Evolutionary conservation across 1,284 basidiomycete species (phyloP), one percentile per base, ranked within the genome.

Genomic region (Tremellales sp.): DNA sequence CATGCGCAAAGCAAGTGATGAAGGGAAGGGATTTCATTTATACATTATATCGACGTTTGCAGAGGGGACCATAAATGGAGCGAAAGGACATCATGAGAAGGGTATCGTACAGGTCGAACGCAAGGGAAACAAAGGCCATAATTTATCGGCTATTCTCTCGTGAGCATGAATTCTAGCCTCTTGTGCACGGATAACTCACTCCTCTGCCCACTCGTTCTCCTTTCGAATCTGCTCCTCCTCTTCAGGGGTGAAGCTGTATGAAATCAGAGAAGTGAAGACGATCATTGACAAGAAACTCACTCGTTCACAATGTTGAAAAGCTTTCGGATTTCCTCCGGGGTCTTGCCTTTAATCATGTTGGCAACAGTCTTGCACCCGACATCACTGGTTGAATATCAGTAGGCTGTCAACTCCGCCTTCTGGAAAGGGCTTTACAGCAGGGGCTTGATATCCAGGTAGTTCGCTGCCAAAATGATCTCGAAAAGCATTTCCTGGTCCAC

Each of bases 181-280:
- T 8, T 36, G 18, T 36, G 14, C 14, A 9, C 34, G 35, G 13
- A 7, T 14, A 16, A 65, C 70, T 64, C 48, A 72, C 70, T 73
- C 76, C 70, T 78, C 76, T 25, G 76, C 76, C 76, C 76, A 78
- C 58, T 78, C 94, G 74, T 98, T 98, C 79, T 99, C 95, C 77
- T 97, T 97, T 81, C 92, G 91, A 79, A 99, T 98, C 76, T 98
- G 94, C 39, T 92, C 93, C 83, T 99, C 95, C 73, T 98, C 95
- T 72, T 99, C 95, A 25, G 94, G 92, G 3, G 94, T 97, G 69
- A 98, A 98, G 76, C 67, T 70, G 52, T 10, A 28, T 24, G 43
- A 26, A 26, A 24, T n/a, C 5, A 28, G 25, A 33, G 5, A 8
- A 31, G 12, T 19, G 33, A n/a, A 14, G 14, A 25, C 18, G 10